Percentiles rank a stretch among this genome's conserved stretches.
phyloP scores from a whole-genome alignment of 176 grass and related monocot genomes.

The barley (Hordeum vulgare) region DNA sequence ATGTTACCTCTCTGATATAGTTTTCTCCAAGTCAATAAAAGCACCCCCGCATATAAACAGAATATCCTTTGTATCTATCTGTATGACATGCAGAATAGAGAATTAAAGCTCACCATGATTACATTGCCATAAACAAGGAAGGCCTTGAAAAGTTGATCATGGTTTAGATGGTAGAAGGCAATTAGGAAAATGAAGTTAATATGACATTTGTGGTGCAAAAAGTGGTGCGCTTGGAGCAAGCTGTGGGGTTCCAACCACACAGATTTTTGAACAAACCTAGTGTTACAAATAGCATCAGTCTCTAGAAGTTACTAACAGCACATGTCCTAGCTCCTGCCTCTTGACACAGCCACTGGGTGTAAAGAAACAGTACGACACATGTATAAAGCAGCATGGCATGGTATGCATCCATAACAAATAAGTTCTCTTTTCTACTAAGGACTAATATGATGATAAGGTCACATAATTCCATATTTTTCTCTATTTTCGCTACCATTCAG shows the following conservation, averaged over 20 bases:
- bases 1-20: constrained; percentile 83
- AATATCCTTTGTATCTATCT: constrained; percentile 99
- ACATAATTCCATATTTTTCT: not conserved
- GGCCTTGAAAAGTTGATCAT: constrained; percentile 10
- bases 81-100: constrained; percentile 22
- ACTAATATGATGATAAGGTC: not conserved
- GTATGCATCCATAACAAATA: not conserved
- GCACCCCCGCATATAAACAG: constrained; percentile 97
- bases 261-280: not conserved
- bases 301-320: not conserved
- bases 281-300: not conserved
- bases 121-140: not conserved
- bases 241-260: not conserved
- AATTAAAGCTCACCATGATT: constrained; percentile 3
- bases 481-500: not conserved
- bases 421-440: not conserved
- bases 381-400: not conserved
- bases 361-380: not conserved
- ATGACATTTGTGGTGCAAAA: constrained; percentile 6
- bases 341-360: not conserved
- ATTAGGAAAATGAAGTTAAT: not conserved
- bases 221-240: not conserved
- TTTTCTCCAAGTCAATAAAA: constrained; percentile 93
- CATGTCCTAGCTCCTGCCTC: not conserved
- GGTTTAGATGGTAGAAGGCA: constrained; percentile 7